phyloP scores from a whole-genome alignment of 2,329 filamentous ascomycete genomes.

The Aspergillus brunneoviolaceus region DNA sequence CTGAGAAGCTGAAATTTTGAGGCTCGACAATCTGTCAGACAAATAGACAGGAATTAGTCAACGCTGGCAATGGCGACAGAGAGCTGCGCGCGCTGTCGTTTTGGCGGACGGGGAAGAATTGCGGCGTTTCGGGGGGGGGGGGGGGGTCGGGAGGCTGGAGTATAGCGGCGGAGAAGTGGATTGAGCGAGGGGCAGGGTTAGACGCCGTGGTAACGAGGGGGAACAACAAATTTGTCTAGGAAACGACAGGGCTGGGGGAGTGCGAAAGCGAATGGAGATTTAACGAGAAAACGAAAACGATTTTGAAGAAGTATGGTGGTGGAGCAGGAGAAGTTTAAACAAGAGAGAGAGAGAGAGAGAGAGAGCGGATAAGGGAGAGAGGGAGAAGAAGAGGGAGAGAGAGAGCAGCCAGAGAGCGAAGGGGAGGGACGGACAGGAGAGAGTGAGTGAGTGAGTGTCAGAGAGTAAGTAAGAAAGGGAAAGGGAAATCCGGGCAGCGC shows the following conservation, averaged over 20 bases:
- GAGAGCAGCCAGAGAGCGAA: conserved; percentile 5
- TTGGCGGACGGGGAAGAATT: conserved; percentile 20
- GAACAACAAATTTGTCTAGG: not conserved
- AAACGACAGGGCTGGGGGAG: not conserved
- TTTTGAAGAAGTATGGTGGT: not conserved
- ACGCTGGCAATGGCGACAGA: conserved; percentile 13
- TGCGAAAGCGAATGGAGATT: not conserved
- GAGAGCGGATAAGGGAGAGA: not conserved
- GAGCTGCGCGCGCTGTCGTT: conserved; percentile 22
- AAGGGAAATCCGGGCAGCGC: not conserved
- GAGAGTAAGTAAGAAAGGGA: not conserved
- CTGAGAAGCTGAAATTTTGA: conserved; percentile 8
- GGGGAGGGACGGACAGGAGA: not conserved
- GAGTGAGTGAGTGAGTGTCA: too few relatives aligned
- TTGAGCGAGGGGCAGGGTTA: conserved; percentile 7
- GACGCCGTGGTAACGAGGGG: not conserved
- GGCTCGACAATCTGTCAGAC: conserved; percentile 9
- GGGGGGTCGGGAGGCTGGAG: conserved; percentile 7
- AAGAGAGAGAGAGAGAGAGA: not conserved
- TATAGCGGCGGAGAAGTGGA: conserved; percentile 17
- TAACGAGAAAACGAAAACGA: not conserved
- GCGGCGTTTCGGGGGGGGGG: conserved; percentile 12
- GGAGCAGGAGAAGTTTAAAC: not conserved
- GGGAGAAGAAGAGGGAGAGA: conserved; percentile 1
- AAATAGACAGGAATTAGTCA: conserved; percentile 12